These are phyloP conservation scores for Alternaria incomplexa DNA, from an alignment of 2,329 filamentous ascomycete genomes.

Conservation along the genomic window DNA sequence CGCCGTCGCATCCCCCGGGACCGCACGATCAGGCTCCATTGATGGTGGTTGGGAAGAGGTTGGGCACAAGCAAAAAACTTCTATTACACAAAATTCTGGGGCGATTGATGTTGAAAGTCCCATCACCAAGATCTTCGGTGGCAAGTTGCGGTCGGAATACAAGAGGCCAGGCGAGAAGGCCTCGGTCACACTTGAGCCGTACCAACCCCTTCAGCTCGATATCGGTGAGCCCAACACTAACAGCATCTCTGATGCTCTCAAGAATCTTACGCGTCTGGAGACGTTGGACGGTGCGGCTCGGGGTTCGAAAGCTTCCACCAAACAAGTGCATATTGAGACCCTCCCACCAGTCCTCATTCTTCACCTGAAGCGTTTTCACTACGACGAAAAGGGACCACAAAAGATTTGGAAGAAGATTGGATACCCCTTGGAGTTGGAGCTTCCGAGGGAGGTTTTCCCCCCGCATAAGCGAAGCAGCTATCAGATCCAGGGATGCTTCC, in stretches of 20 bases:
- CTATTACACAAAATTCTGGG: constrained; percentile 85
- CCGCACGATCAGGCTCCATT: constrained; percentile 53
- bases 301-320: constrained; percentile 80
- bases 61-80: constrained; percentile 85
- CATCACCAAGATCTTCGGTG: constrained; percentile 92
- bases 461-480: constrained; percentile 73
- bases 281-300: constrained; percentile 80
- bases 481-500: constrained; percentile 70
- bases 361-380: constrained; percentile 96
- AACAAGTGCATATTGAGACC: constrained; percentile 93
- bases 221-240: constrained; percentile 86
- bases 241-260: constrained; percentile 91
- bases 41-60: constrained; percentile 91
- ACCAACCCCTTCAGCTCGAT: constrained; percentile 92
- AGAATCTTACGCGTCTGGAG: constrained; percentile 81
- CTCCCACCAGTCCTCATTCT: constrained; percentile 91
- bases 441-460: constrained; percentile 88
- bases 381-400: constrained; percentile 86
- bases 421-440: constrained; percentile 92
- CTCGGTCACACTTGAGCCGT: constrained; percentile 91
- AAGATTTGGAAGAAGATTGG: constrained; percentile 99
- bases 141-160: constrained; percentile 87
- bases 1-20: constrained; percentile 50
- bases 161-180: constrained; percentile 84
- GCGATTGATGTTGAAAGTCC: constrained; percentile 75